Evolutionary conservation across 441 rosid species (phyloP).

Genomic region (Eutrema salsugineum): DNA sequence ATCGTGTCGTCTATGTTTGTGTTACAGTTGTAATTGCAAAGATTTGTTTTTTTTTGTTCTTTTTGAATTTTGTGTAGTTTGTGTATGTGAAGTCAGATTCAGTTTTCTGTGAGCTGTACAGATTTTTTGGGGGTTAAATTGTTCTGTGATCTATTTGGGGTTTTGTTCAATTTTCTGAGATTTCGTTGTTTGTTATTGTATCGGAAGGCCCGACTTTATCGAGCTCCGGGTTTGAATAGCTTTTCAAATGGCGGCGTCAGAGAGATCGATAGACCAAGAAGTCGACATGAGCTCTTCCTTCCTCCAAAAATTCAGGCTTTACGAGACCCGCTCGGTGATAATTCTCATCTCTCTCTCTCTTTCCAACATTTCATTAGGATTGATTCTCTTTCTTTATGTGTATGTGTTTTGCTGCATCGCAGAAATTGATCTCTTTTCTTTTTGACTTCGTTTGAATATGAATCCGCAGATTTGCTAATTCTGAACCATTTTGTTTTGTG

Average conservation of each 20-base stretch:
- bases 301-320: slow-evolving; percentile 64
- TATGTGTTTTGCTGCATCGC: slow-evolving; percentile 5
- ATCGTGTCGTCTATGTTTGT: background rate
- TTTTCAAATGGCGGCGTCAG: slow-evolving; percentile 39
- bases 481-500: background rate
- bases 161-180: slow-evolving; percentile 3
- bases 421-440: background rate
- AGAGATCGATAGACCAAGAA: slow-evolving; percentile 27
- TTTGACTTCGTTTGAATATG: background rate
- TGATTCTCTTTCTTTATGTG: background rate
- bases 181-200: background rate
- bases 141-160: slow-evolving; percentile 7
- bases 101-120: slow-evolving; percentile 19
- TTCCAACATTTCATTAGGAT: background rate
- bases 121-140: background rate
- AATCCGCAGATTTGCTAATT: background rate
- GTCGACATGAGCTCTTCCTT: slow-evolving; percentile 34
- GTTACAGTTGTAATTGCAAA: slow-evolving; percentile 12
- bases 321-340: slow-evolving; percentile 69
- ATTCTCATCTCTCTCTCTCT: background rate
- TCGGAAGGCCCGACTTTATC: slow-evolving; percentile 21
- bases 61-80: background rate
- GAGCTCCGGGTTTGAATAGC: slow-evolving; percentile 33
- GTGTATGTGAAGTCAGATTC: slow-evolving; percentile 27
- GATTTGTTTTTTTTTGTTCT: background rate